phyloP scores from a whole-genome alignment of 257 asterid species.

The Vinca minor region DNA sequence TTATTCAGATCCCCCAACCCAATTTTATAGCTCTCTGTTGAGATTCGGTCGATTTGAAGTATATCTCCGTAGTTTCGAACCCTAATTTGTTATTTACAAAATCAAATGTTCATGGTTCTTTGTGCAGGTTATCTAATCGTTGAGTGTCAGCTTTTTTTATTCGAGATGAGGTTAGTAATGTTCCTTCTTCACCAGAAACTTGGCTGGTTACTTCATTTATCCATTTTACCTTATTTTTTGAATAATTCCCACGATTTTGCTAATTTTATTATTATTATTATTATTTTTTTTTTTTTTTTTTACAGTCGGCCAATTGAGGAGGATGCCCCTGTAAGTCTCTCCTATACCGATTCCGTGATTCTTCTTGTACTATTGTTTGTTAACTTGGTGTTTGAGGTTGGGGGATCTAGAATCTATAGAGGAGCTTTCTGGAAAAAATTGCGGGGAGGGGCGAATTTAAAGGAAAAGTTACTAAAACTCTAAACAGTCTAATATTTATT shows the following conservation, averaged over 20 bases:
- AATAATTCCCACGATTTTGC: too few relatives aligned
- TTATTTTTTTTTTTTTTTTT: constrained; percentile 5
- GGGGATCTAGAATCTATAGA: too few relatives aligned
- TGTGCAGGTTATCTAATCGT: neutral
- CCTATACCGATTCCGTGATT: neutral
- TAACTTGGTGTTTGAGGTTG: neutral
- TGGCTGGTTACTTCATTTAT: too few relatives aligned
- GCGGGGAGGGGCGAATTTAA: too few relatives aligned
- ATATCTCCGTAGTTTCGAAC: neutral
- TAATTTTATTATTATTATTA: neutral
- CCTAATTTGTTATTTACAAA: neutral
- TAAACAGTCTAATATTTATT: too few relatives aligned
- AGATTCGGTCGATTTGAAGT: neutral
- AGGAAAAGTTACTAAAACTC: too few relatives aligned
- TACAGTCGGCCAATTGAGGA: constrained; percentile 76
- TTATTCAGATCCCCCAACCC: neutral
- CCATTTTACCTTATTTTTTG: too few relatives aligned
- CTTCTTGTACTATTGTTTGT: neutral
- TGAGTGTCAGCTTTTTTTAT: neutral
- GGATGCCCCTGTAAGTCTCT: constrained; percentile 54
- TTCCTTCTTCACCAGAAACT: too few relatives aligned
- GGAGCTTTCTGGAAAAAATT: too few relatives aligned
- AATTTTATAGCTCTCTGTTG: neutral
- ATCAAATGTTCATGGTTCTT: neutral
- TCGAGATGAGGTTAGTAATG: constrained; percentile 5